Evolutionary conservation across 2,329 filamentous ascomycete species (phyloP).

Genomic region (Bipolaris sorokiniana): DNA sequence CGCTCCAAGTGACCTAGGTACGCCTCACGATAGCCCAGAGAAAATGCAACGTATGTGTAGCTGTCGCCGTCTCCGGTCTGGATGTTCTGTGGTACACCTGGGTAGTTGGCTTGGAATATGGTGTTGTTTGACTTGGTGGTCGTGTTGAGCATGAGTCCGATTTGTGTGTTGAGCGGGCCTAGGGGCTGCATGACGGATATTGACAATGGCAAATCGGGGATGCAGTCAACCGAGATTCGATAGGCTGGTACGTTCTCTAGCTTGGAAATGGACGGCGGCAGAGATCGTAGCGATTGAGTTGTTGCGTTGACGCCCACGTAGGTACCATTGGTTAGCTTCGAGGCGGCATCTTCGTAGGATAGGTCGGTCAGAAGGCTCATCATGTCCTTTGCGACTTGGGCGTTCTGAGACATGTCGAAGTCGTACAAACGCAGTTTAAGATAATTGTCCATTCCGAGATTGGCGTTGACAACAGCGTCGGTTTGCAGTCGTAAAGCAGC

Average conservation of each 20-base stretch:
- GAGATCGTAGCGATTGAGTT: slow-evolving; percentile 2
- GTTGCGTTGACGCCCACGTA: slow-evolving; percentile 7
- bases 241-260: slow-evolving; percentile 9
- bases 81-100: slow-evolving; percentile 2
- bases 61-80: background rate
- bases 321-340: slow-evolving; percentile 6
- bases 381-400: slow-evolving; percentile 7
- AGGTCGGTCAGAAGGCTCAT: slow-evolving; percentile 5
- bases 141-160: background rate
- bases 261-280: background rate
- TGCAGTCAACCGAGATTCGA: slow-evolving; percentile 5
- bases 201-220: background rate
- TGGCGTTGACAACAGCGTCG: background rate
- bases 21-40: background rate
- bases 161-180: background rate
- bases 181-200: slow-evolving; percentile 1
- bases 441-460: background rate
- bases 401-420: slow-evolving; percentile 6
- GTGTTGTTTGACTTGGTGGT: background rate
- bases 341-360: slow-evolving; percentile 2
- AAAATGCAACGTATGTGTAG: slow-evolving; percentile 5
- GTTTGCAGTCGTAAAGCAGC: slow-evolving; percentile 1
- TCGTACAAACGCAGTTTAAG: slow-evolving; percentile 1
- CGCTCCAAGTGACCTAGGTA: slow-evolving; percentile 2
- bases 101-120: slow-evolving; percentile 5